A percentile compares a stretch with the other conserved stretches of the same genome.
Evolutionary conservation across 2,329 filamentous ascomycete genomes (phyloP).

Genomic region (Hymenoscyphus albidus): DNA sequence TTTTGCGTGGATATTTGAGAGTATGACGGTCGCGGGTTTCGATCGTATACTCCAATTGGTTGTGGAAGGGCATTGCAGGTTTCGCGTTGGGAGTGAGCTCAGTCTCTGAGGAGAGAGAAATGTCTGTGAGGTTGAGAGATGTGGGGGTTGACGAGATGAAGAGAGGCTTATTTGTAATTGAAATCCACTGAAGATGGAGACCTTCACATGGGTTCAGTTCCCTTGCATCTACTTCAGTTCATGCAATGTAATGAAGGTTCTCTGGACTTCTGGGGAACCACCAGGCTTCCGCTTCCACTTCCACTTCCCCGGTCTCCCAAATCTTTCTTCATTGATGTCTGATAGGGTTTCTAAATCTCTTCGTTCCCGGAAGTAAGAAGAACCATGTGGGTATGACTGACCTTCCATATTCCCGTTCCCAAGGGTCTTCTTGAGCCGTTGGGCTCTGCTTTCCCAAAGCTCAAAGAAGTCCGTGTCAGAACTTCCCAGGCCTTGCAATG

Average conservation of each 20-base stretch:
- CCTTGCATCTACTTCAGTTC: neutral
- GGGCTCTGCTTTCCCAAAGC: neutral
- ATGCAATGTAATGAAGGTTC: neutral
- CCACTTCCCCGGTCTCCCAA: neutral
- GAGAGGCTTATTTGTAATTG: neutral
- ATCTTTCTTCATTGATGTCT: neutral
- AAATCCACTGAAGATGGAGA: neutral
- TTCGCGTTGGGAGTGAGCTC: neutral
- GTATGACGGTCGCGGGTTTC: neutral
- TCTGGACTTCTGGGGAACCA: neutral
- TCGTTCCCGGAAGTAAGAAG: neutral
- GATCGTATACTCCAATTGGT: neutral
- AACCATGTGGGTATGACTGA: neutral
- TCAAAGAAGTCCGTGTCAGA: constrained; percentile 1
- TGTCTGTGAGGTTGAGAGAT: neutral
- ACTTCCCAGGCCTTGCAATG: neutral
- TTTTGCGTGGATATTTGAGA: neutral
- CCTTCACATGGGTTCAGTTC: neutral
- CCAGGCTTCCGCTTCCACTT: neutral
- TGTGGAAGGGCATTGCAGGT: neutral
- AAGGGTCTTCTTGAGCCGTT: neutral
- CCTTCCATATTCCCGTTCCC: neutral
- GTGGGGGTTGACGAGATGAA: neutral
- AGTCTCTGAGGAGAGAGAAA: neutral
- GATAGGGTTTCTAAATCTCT: neutral